Conservation (phyloP, 768 basidiomycete genomes). For the Boletus pseudopeckii region DNA sequence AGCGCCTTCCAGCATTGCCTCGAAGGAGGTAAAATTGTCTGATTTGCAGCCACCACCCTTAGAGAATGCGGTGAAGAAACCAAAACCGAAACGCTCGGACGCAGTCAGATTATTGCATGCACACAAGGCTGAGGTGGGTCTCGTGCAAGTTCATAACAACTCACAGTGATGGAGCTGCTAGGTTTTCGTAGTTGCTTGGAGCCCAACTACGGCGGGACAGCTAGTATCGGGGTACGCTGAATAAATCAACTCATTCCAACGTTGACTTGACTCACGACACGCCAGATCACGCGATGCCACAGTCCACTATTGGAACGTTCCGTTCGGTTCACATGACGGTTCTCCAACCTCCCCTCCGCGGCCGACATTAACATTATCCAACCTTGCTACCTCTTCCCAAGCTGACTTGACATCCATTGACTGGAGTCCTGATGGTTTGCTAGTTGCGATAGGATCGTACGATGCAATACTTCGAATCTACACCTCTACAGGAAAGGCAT, state of each 20-base stretch:
- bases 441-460: slow-evolving; percentile 76
- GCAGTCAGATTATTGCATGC: slow-evolving; percentile 45
- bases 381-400: slow-evolving; percentile 45
- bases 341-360: slow-evolving; percentile 20
- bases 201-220: slow-evolving; percentile 55
- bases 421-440: slow-evolving; percentile 71
- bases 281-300: slow-evolving; percentile 72
- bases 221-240: slow-evolving; percentile 67
- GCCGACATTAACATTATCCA: slow-evolving; percentile 44
- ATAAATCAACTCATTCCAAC: not conserved
- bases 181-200: slow-evolving; percentile 84
- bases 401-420: slow-evolving; percentile 71
- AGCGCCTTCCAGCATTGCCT: slow-evolving; percentile 12
- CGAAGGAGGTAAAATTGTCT: slow-evolving; percentile 21
- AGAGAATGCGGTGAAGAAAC: slow-evolving; percentile 30
- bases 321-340: slow-evolving; percentile 33
- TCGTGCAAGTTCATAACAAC: slow-evolving; percentile 14
- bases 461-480: slow-evolving; percentile 70
- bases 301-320: slow-evolving; percentile 70
- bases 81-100: slow-evolving; percentile 38
- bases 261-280: slow-evolving; percentile 2
- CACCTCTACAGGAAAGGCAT: slow-evolving; percentile 55
- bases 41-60: slow-evolving; percentile 19
- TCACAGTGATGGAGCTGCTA: slow-evolving; percentile 27
- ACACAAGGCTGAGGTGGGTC: slow-evolving; percentile 59